A percentile compares a stretch with the other conserved stretches of the same genome.
Conservation (phyloP, 2,329 filamentous ascomycete genomes). For the Tolypocladium guangdongense region DNA sequence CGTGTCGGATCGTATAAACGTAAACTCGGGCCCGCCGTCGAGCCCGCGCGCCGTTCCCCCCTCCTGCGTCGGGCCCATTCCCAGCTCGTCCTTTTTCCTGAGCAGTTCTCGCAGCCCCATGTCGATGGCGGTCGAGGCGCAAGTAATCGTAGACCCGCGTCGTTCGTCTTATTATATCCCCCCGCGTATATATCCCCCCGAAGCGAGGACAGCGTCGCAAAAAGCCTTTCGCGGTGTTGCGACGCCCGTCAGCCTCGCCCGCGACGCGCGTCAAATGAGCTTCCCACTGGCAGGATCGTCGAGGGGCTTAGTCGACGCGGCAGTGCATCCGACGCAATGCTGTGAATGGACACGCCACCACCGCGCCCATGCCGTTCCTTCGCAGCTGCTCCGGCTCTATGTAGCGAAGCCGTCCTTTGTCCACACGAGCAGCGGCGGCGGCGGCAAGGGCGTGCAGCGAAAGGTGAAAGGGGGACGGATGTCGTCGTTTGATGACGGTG, state of each 20-base stretch:
- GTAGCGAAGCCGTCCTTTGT: not conserved
- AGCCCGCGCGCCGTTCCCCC: constrained; percentile 23
- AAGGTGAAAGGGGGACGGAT: not conserved
- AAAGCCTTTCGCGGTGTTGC: not conserved
- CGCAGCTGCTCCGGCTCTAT: not conserved
- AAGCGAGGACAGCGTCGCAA: no score
- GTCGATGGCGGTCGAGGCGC: not conserved
- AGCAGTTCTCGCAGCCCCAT: constrained; percentile 45
- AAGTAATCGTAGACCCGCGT: not conserved
- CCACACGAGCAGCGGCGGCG: not conserved
- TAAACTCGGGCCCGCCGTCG: constrained; percentile 53
- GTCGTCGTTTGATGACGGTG: not conserved
- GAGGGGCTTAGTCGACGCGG: not conserved
- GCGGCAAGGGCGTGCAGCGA: not conserved
- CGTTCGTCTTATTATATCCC: no score
- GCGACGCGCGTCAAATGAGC: not conserved
- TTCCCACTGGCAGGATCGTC: not conserved
- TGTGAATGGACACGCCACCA: not conserved
- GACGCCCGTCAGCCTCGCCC: not conserved
- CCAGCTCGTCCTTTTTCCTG: constrained; percentile 40
- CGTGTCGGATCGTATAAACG: constrained; percentile 77
- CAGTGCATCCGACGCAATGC: not conserved
- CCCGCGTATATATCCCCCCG: not conserved
- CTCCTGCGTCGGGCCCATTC: constrained; percentile 22
- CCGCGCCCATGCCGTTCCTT: not conserved